phyloP scores from a whole-genome alignment of 208 protist species.

The Phytomonas sp. region DNA sequence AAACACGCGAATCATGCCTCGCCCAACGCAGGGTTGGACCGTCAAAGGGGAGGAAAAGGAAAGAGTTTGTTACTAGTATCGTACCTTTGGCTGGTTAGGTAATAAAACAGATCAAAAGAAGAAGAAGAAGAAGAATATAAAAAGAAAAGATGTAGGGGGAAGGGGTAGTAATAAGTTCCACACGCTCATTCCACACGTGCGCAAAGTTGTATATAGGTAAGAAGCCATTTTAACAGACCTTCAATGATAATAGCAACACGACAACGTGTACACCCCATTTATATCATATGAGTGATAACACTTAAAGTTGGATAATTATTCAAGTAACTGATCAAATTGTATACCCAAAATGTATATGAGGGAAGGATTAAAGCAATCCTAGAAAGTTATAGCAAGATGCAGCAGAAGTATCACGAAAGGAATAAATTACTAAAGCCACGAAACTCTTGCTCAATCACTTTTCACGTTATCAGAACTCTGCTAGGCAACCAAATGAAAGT shows the following conservation, averaged over 20 bases:
- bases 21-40: background rate
- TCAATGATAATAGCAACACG: background rate
- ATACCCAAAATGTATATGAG: background rate
- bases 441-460: background rate
- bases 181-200: background rate
- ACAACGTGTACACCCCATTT: background rate
- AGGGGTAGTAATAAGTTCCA: background rate
- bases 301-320: background rate
- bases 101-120: slow-evolving; percentile 13
- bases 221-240: background rate
- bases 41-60: slow-evolving; percentile 11
- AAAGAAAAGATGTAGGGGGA: too few species aligned
- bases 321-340: background rate
- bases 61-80: slow-evolving; percentile 15
- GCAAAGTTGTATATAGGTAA: background rate
- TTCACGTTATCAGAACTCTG: background rate
- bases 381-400: background rate
- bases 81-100: slow-evolving; percentile 7
- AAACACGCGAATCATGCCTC: slow-evolving; percentile 59
- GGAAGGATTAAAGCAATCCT: background rate
- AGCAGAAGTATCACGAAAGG: background rate
- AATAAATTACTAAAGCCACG: background rate
- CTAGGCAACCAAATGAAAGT: background rate
- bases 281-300: background rate
- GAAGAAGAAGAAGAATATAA: background rate